Evolutionary conservation across 2,329 filamentous ascomycete species (phyloP).

Genomic region (Trichoderma koningiopsis): DNA sequence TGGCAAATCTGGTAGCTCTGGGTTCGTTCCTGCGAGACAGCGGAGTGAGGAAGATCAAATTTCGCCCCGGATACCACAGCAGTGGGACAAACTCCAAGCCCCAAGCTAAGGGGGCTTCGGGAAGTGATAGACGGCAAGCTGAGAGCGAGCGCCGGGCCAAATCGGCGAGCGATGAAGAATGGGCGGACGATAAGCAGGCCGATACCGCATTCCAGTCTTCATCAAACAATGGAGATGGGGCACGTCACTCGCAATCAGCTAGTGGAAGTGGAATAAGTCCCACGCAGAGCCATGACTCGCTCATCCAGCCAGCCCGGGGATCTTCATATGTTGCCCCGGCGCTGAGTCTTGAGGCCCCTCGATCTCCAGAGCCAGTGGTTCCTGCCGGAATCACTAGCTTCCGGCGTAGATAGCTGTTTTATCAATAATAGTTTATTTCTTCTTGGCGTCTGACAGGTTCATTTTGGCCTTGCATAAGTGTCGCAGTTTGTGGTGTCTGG

Average conservation of each 20-base stretch:
- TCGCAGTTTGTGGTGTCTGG: background rate
- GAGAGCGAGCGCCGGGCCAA: background rate
- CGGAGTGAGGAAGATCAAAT: conserved; percentile 18
- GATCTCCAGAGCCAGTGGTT: conserved; percentile 12
- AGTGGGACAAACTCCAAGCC: background rate
- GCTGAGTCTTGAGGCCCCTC: conserved; percentile 4
- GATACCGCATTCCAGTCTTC: conserved; percentile 9
- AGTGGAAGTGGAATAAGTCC: conserved; percentile 13
- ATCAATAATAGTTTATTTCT: background rate
- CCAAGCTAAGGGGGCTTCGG: background rate
- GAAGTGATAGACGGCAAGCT: background rate
- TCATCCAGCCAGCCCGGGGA: conserved; percentile 14
- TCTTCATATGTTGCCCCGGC: conserved; percentile 6
- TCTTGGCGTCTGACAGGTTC: background rate
- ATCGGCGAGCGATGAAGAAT: background rate
- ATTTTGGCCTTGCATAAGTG: background rate
- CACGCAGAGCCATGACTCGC: conserved; percentile 19
- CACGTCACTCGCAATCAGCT: conserved; percentile 5
- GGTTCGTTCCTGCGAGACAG: conserved; percentile 9
- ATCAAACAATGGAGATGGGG: background rate
- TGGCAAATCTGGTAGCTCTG: conserved; percentile 10
- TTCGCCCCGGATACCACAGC: conserved; percentile 8
- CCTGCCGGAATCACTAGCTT: conserved; percentile 13
- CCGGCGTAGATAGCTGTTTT: conserved; percentile 8
- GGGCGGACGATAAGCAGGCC: conserved; percentile 6